Evolutionary conservation across 192 early-diverging fungal species (phyloP).

Genomic region (Gonapodya sp.): DNA sequence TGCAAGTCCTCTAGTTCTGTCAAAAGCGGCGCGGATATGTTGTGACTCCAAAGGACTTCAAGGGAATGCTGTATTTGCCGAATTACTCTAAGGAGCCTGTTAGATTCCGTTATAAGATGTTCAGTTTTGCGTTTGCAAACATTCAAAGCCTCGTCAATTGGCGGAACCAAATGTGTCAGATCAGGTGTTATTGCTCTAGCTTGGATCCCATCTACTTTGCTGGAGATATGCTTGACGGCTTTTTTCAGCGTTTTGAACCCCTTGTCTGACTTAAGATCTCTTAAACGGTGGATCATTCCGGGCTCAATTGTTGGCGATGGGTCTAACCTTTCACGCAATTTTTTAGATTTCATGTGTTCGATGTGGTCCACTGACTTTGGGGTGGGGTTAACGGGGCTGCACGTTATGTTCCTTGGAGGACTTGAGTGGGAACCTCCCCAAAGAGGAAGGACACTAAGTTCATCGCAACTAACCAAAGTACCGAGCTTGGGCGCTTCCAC

Average conservation of each 20-base stretch:
- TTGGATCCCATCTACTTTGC: not conserved
- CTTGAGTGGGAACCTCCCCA: not conserved
- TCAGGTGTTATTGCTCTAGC: no score
- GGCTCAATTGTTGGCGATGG: no score
- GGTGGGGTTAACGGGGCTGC: no score
- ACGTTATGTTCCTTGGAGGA: not conserved
- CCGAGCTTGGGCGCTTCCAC: no score
- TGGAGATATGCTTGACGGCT: not conserved
- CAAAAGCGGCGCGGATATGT: no score
- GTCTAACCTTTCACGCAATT: not conserved
- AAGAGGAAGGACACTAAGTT: not conserved
- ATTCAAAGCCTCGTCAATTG: not conserved
- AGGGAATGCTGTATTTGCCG: not conserved
- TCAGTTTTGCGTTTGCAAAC: not conserved
- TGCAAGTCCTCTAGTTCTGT: no score
- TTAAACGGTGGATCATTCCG: not conserved
- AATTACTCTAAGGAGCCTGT: not conserved
- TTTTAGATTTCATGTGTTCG: not conserved
- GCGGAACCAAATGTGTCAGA: no score
- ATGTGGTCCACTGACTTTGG: no score
- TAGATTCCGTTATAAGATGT: not conserved
- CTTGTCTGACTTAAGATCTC: not conserved
- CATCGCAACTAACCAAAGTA: not conserved
- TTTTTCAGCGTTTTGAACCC: not conserved
- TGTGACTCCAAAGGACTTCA: no score